phyloP scores from a whole-genome alignment of 441 rosid species.

The Corymbia citriodora region DNA sequence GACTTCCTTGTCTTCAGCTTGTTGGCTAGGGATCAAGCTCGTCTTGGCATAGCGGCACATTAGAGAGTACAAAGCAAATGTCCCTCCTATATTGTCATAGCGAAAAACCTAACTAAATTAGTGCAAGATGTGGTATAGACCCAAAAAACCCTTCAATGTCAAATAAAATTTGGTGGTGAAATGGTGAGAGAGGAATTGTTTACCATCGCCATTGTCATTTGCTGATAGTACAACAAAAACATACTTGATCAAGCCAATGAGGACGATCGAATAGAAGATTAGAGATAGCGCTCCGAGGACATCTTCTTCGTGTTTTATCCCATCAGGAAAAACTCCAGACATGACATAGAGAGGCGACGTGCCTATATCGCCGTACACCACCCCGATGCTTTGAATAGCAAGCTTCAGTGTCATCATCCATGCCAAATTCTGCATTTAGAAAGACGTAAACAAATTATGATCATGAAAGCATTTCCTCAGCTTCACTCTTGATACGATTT shows the following conservation, averaged over 20 bases:
- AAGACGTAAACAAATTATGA: background rate
- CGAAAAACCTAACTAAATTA: background rate
- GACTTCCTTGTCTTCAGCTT: constrained; percentile 13
- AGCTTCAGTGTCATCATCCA: background rate
- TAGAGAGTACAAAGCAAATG: constrained; percentile 35
- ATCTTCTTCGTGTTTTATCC: constrained; percentile 19
- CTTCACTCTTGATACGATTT: background rate
- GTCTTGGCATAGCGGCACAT: constrained; percentile 25
- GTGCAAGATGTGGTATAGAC: background rate
- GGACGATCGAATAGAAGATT: constrained; percentile 30
- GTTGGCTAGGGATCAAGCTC: constrained; percentile 20
- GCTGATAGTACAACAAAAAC: constrained; percentile 32
- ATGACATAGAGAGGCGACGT: constrained; percentile 28
- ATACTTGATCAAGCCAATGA: constrained; percentile 30
- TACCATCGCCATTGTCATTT: constrained; percentile 37
- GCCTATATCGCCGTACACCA: constrained; percentile 35
- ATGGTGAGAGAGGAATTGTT: constrained; percentile 4
- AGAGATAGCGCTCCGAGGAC: constrained; percentile 32
- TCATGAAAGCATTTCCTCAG: background rate
- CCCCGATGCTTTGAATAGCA: constrained; percentile 35
- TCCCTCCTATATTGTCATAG: constrained; percentile 20
- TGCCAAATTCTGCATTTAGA: background rate
- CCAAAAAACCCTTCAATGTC: background rate
- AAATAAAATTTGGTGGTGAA: background rate
- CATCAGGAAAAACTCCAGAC: constrained; percentile 18